phyloP scores from a whole-genome alignment of 129 eudicot genomes.

The Flaveria bidentis region DNA sequence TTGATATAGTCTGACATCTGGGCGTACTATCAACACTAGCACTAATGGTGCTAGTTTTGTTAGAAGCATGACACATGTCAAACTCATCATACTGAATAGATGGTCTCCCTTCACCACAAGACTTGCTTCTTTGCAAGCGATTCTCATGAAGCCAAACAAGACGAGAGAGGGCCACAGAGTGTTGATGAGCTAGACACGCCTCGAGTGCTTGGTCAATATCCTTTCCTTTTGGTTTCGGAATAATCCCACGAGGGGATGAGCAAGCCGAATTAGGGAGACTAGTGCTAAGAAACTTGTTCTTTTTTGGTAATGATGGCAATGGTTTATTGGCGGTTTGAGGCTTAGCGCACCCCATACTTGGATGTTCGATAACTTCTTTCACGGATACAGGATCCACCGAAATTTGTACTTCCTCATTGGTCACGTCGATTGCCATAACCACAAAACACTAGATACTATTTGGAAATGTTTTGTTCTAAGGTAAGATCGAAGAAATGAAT shows the following conservation, averaged over 20 bases:
- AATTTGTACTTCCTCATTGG: conserved; percentile 58
- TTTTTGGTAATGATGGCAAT: conserved; percentile 38
- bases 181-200: conserved; percentile 40
- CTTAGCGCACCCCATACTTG: conserved; percentile 3
- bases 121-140: conserved; percentile 69
- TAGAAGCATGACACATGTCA: conserved; percentile 48
- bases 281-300: conserved; percentile 53
- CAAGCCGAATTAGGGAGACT: conserved; percentile 76
- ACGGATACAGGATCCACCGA: conserved; percentile 80
- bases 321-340: conserved; percentile 21
- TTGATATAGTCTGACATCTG: conserved; percentile 19
- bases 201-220: conserved; percentile 23
- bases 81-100: conserved; percentile 56
- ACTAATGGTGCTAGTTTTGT: conserved; percentile 19
- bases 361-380: conserved; percentile 32
- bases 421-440: conserved; percentile 22
- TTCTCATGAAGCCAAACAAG: conserved; percentile 55
- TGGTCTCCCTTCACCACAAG: conserved; percentile 67
- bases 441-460: not conserved
- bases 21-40: conserved; percentile 24
- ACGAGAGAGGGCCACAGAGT: conserved; percentile 62
- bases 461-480: not conserved
- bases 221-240: conserved; percentile 34
- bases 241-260: conserved; percentile 50
- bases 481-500: conserved; percentile 4